Base-by-base conservation (phyloP, 2,329 filamentous ascomycete species). In the Cytospora chrysosperma region DNA sequence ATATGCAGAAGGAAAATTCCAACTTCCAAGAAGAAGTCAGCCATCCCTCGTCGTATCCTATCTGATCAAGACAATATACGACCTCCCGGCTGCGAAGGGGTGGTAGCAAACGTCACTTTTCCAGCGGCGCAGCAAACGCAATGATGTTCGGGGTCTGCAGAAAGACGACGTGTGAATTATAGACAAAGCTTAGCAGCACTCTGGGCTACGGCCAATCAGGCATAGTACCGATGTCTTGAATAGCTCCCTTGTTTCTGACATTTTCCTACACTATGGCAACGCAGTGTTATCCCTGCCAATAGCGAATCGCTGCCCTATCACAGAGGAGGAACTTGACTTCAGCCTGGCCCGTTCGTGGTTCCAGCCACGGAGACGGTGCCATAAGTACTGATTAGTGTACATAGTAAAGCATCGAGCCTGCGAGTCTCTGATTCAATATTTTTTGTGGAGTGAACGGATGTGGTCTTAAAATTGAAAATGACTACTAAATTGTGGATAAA, bases 221-320 rank as follows among this genome's bases (percentile, higher is more conserved):
- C 10, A 21, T 21, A 47, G 43, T 19, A 47, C n/a, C 43, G 43
- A 47, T 47, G 43, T 47, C 43, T 47, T 47, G 43, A 13, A 47
- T 47, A n/a, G 43, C 43, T 47, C 43, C 43, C 43, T 47, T 47
- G 43, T 47, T 24, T 47, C 43, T 47, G 43, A 47, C 43, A 47
- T 47, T 47, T 47, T 47, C 43, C n/a, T n/a, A n/a, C n/a, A n/a
- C n/a, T n/a, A n/a, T n/a, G n/a, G n/a, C n/a, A 10, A 47, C 43
- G 43, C 43, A n/a, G 37, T 56, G n/a, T 26, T 19, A 57, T 49
- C 55, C 55, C 55, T 57, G 40, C n/a, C 40, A 15, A 56, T 56
- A 57, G 28, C 40, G 17, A 50, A 15, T 12, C 55, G 55, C 43
- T 49, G 50, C 55, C 40, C 40, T 49, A 57, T 30, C 55, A 49